These are phyloP conservation scores for Gastrodia elata DNA, from an alignment of 106 monocot species.

Conservation along the genomic window DNA sequence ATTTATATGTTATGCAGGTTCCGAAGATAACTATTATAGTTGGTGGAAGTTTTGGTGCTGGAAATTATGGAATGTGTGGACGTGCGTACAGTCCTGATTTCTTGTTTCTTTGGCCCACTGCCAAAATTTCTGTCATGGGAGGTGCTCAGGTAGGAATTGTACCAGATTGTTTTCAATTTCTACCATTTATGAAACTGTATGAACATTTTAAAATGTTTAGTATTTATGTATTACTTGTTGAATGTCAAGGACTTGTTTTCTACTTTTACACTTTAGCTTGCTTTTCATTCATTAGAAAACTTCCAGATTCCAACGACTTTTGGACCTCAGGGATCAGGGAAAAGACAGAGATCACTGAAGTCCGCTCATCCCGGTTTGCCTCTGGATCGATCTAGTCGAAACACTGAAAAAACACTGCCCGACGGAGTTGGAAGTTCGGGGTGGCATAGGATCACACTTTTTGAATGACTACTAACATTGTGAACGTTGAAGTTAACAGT, in stretches of 20 bases:
- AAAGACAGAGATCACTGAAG: too few relatives aligned
- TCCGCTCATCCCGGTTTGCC: too few relatives aligned
- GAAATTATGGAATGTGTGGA: slow-evolving; percentile 99
- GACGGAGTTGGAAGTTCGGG: too few relatives aligned
- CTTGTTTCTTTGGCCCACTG: slow-evolving; percentile 98
- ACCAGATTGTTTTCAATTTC: background rate
- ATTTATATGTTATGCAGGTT: slow-evolving; percentile 37
- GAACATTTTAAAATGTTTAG: background rate
- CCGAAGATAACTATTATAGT: slow-evolving; percentile 95
- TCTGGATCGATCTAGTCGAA: too few relatives aligned
- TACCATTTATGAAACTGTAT: background rate
- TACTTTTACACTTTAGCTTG: background rate
- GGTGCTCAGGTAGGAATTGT: slow-evolving; percentile 58
- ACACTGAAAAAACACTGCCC: too few relatives aligned
- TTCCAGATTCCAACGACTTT: too few relatives aligned
- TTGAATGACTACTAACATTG: background rate
- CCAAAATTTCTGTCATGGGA: slow-evolving; percentile 97
- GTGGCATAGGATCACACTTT: background rate
- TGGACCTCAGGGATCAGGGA: too few relatives aligned
- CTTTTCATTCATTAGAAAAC: too few relatives aligned
- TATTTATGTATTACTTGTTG: background rate
- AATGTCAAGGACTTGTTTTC: background rate
- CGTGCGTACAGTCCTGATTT: slow-evolving; percentile 98
- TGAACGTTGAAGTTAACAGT: background rate
- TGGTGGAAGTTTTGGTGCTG: slow-evolving; percentile 99